Base-by-base conservation (phyloP, 345 rosid species). In the Mallotus nudiflorus region DNA sequence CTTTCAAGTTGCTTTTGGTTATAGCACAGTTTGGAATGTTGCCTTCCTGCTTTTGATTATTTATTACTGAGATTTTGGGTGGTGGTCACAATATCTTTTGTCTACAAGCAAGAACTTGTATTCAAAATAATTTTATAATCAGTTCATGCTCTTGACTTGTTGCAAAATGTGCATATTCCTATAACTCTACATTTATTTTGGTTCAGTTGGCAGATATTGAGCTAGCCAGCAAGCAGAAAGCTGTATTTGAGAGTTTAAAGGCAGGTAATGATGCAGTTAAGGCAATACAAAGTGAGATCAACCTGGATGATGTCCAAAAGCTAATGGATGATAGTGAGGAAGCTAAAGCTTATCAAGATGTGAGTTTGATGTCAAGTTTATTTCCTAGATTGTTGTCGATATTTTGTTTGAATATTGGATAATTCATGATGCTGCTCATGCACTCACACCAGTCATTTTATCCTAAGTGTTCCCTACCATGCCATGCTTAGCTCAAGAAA, bases 271-370 rank as follows among this genome's bases (percentile, higher is more conserved):
- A 78, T 72, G 96, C 96, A 15, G 87, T 95, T 44, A 95, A 90
- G 84, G 97, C 92, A 24, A 85, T 94, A 60, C 97, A 91, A 83
- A 85, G 93, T 45, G 97, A 91, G 84, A 82, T 94, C 77, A 88
- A 88, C 73, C 68, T 91, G 60, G 96, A 91, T 25, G 98, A 94
- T 80, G 96, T 91, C 77, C 97, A 91, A 51, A 94, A 90, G 81
- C 85, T 94, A 44, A 88, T 94, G 98, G 98, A 94, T 77, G 97
- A 94, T 72, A 87, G 88, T 52, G 96, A 78, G 9, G 97, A 94
- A 79, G 98, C 98, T 65, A 90, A 84, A 70, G 97, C 93, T 75
- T 94, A 89, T 74, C 97, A 94, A 84, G 98, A 91, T 74, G 98
- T 94, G 80, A 87, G 95, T 73, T 71, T 67, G 53, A 42, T 51